Conservation (phyloP, 2,329 filamentous ascomycete species). For the Tolypocladium paradoxum region DNA sequence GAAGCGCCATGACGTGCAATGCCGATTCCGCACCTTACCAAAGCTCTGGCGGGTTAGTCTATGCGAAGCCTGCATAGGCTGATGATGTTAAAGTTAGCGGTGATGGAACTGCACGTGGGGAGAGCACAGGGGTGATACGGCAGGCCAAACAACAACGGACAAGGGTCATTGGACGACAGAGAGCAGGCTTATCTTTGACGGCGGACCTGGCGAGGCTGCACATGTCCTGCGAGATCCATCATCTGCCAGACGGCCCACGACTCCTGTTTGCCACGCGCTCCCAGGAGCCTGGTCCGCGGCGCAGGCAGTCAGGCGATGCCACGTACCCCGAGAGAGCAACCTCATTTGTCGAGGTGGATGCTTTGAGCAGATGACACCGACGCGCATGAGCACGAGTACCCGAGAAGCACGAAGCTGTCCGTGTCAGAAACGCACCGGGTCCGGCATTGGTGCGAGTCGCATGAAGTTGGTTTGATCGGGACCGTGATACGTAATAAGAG, state of each 20-base stretch:
- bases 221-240: neutral
- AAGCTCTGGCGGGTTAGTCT: no score
- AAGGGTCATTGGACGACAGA: neutral
- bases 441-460: neutral
- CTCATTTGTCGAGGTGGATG: neutral
- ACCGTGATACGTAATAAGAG: no score
- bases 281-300: neutral
- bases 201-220: neutral
- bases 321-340: neutral
- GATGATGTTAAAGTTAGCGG: no score
- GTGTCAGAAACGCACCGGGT: neutral
- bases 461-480: neutral
- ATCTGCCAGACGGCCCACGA: no score
- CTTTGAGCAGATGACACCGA: neutral
- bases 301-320: neutral
- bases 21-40: neutral
- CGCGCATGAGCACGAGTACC: neutral
- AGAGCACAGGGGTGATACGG: neutral
- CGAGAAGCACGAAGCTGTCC: neutral
- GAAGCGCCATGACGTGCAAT: neutral
- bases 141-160: neutral
- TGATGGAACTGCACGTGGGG: no score
- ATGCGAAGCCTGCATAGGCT: no score
- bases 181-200: neutral
- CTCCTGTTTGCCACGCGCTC: neutral